Conservation (phyloP, 345 rosid genomes). For the Adansonia digitata region DNA sequence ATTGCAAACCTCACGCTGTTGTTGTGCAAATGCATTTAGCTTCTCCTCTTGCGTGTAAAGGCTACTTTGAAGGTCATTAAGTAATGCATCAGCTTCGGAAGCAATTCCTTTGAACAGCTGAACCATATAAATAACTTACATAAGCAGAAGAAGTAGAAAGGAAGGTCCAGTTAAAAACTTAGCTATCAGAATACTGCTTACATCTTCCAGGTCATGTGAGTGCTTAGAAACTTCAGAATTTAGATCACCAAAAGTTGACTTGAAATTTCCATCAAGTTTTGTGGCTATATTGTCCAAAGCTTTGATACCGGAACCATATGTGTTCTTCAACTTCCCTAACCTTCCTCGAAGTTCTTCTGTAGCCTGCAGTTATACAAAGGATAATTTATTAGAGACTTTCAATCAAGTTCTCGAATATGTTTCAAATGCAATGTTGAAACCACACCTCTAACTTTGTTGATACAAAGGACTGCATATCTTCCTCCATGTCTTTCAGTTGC, state of each 20-base stretch:
- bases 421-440: background rate
- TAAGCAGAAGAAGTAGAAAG: slow-evolving; percentile 12
- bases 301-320: slow-evolving; percentile 73
- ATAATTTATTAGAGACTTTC: slow-evolving; percentile 7
- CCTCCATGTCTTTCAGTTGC: slow-evolving; percentile 88
- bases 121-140: slow-evolving; percentile 22
- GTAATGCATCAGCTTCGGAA: slow-evolving; percentile 74
- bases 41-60: slow-evolving; percentile 79
- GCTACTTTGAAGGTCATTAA: slow-evolving; percentile 75
- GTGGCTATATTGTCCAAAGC: slow-evolving; percentile 73
- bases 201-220: slow-evolving; percentile 77
- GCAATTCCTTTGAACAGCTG: slow-evolving; percentile 91
- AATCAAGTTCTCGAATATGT: background rate
- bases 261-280: slow-evolving; percentile 79
- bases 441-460: slow-evolving; percentile 74
- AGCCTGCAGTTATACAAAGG: slow-evolving; percentile 46
- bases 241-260: slow-evolving; percentile 61
- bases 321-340: slow-evolving; percentile 55
- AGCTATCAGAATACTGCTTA: slow-evolving; percentile 28
- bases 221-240: slow-evolving; percentile 82
- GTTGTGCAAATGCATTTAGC: slow-evolving; percentile 63
- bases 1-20: slow-evolving; percentile 66
- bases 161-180: background rate
- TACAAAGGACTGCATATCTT: slow-evolving; percentile 92
- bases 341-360: slow-evolving; percentile 78